These are phyloP conservation scores for Tuber microsphaerosporum DNA, from an alignment of 495 filamentous ascomycete genomes.

Conservation along the genomic window DNA sequence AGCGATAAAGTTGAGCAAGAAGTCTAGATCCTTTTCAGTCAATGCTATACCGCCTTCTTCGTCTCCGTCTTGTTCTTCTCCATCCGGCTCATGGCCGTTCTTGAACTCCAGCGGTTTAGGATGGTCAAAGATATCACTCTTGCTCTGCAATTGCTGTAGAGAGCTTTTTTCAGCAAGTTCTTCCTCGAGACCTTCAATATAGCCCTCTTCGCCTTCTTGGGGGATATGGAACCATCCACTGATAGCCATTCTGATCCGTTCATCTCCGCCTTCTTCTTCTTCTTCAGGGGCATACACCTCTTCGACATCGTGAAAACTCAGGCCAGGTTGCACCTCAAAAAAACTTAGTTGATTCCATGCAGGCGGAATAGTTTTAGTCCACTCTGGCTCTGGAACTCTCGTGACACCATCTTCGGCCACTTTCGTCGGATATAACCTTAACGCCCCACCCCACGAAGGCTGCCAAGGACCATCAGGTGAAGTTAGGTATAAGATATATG, in stretches of 20 bases:
- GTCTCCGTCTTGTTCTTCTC: slow-evolving; percentile 43
- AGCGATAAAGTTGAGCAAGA: slow-evolving; percentile 78
- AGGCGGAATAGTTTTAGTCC: slow-evolving; percentile 71
- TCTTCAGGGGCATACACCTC: slow-evolving; percentile 66
- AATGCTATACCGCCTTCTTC: slow-evolving; percentile 51
- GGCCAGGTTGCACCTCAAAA: slow-evolving; percentile 92
- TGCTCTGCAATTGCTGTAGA: slow-evolving; percentile 81
- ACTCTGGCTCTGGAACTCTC: slow-evolving; percentile 69
- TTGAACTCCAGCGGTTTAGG: slow-evolving; percentile 55
- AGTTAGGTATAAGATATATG: slow-evolving; percentile 94
- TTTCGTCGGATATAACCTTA: slow-evolving; percentile 79
- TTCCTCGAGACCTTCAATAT: slow-evolving; percentile 78
- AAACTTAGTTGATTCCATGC: slow-evolving; percentile 97
- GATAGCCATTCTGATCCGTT: slow-evolving; percentile 88
- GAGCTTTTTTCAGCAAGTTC: slow-evolving; percentile 79
- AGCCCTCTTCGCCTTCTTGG: slow-evolving; percentile 91
- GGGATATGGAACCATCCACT: slow-evolving; percentile 99
- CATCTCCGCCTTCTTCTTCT: slow-evolving; percentile 57
- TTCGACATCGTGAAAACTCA: slow-evolving; percentile 98
- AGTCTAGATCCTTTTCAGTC: slow-evolving; percentile 68
- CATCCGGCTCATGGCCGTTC: slow-evolving; percentile 48
- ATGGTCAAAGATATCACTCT: slow-evolving; percentile 76
- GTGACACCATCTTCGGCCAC: slow-evolving; percentile 61
- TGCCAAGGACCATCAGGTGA: slow-evolving; percentile 90
- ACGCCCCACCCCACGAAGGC: slow-evolving; percentile 84